Conservation (phyloP, 257 asterid species). For the Anisodus acutangulus region DNA sequence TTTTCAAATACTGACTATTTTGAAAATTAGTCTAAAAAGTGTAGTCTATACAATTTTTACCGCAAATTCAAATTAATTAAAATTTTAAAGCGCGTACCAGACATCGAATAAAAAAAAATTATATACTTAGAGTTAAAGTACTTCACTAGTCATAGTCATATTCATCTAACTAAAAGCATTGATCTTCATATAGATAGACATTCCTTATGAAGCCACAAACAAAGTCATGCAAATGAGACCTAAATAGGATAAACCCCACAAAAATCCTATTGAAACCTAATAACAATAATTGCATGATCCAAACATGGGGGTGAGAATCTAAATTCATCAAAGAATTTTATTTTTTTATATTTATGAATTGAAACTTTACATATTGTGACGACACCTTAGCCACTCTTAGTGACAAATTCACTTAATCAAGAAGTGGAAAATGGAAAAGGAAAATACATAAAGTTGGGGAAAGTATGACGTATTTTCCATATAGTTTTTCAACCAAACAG, state of each 20-base stretch:
- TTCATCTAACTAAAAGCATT: neutral
- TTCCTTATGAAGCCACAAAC: neutral
- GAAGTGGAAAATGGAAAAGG: constrained; percentile 37
- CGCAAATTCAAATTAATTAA: too few relatives aligned
- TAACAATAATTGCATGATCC: neutral
- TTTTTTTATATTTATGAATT: neutral
- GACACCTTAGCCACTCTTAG: constrained; percentile 58
- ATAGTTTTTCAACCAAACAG: constrained; percentile 33
- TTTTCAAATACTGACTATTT: too few relatives aligned
- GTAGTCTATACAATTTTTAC: too few relatives aligned
- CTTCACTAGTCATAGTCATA: neutral
- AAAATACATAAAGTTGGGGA: constrained; percentile 23
- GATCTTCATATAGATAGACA: neutral
- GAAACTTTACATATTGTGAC: constrained; percentile 41
- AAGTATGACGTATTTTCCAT: constrained; percentile 41
- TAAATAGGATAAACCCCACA: neutral
- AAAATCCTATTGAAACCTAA: neutral
- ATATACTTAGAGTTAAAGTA: neutral
- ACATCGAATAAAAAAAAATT: too few relatives aligned
- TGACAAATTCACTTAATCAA: constrained; percentile 57
- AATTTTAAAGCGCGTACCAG: too few relatives aligned
- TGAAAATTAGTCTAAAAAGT: too few relatives aligned
- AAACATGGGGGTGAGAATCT: neutral
- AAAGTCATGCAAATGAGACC: neutral
- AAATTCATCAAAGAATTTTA: neutral